Evolutionary conservation across 495 filamentous ascomycete species (phyloP).

Genomic region (Penicillium chermesinum): DNA sequence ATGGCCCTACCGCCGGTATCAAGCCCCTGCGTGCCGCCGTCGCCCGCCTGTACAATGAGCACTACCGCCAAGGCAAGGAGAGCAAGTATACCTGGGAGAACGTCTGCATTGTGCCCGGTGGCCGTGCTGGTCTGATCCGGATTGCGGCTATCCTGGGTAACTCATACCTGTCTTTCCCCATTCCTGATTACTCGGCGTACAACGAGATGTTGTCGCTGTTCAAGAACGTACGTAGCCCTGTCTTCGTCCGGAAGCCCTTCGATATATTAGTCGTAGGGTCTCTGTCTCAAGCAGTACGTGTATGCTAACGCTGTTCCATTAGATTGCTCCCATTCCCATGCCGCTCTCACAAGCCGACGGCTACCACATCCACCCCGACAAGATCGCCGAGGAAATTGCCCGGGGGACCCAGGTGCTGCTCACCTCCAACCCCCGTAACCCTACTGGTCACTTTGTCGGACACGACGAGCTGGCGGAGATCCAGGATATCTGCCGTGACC

Average conservation of each 20-base stretch:
- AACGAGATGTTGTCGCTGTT: slow-evolving; percentile 95
- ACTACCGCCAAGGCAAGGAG: slow-evolving; percentile 81
- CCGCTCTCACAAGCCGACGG: slow-evolving; percentile 76
- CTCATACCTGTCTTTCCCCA: slow-evolving; percentile 84
- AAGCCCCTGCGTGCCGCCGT: slow-evolving; percentile 84
- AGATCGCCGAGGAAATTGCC: slow-evolving; percentile 85
- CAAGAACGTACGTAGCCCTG: slow-evolving; percentile 57
- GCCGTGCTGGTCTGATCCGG: slow-evolving; percentile 84
- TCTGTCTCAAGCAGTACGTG: too few species aligned
- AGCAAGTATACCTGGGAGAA: slow-evolving; percentile 98
- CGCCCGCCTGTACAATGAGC: slow-evolving; percentile 87
- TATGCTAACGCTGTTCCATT: neutral
- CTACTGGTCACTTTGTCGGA: slow-evolving; percentile 79
- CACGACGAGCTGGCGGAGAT: slow-evolving; percentile 80
- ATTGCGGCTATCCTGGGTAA: slow-evolving; percentile 93
- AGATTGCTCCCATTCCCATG: slow-evolving; percentile 88
- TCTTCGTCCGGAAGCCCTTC: neutral
- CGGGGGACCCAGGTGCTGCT: slow-evolving; percentile 83
- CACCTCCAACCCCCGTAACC: slow-evolving; percentile 95
- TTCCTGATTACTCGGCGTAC: slow-evolving; percentile 75
- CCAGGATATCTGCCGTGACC: slow-evolving; percentile 85
- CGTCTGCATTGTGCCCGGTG: slow-evolving; percentile 95
- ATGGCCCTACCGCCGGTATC: slow-evolving; percentile 91
- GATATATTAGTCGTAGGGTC: too few species aligned
- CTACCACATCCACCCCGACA: slow-evolving; percentile 88